These are phyloP conservation scores for Leptographium procerum DNA, from an alignment of 2,329 filamentous ascomycete species.

Conservation along the genomic window DNA sequence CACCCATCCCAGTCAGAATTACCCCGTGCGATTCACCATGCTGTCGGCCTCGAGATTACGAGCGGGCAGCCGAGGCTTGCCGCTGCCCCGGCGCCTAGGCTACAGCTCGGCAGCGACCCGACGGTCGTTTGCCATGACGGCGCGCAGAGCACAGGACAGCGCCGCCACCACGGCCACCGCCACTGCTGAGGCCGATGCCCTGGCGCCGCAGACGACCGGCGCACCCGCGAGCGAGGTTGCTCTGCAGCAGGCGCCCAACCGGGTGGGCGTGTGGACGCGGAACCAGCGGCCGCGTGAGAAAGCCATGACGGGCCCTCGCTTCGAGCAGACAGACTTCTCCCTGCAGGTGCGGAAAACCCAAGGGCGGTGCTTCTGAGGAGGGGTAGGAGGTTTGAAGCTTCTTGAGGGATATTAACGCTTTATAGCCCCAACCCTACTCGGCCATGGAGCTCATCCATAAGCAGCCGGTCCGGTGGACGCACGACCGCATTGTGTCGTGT, in stretches of 20 bases:
- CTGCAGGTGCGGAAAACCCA: conserved; percentile 54
- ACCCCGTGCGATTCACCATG: conserved; percentile 26
- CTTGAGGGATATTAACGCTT: conserved; percentile 18
- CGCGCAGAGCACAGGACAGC: conserved; percentile 33
- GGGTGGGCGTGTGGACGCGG: conserved; percentile 66
- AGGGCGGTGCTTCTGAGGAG: conserved; percentile 1
- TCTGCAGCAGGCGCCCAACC: conserved; percentile 75
- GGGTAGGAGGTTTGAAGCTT: neutral
- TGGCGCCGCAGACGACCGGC: conserved; percentile 32
- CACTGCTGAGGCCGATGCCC: conserved; percentile 23
- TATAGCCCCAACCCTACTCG: conserved; percentile 72
- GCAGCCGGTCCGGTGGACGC: conserved; percentile 86
- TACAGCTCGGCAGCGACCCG: conserved; percentile 14
- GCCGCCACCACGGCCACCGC: conserved; percentile 17
- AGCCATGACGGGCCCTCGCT: conserved; percentile 89
- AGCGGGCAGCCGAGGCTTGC: conserved; percentile 23
- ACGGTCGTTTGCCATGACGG: conserved; percentile 37
- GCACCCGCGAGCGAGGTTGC: conserved; percentile 28
- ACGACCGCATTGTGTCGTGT: conserved; percentile 70
- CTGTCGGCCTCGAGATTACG: conserved; percentile 29
- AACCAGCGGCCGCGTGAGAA: conserved; percentile 70
- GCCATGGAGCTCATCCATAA: conserved; percentile 95
- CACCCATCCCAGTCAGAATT: neutral
- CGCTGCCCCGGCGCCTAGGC: conserved; percentile 30
- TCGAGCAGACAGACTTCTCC: conserved; percentile 93